A percentile compares a stretch with the other conserved stretches of the same genome.
Conservation (phyloP, 1,284 basidiomycete genomes). For the Phylloporus sp. region DNA sequence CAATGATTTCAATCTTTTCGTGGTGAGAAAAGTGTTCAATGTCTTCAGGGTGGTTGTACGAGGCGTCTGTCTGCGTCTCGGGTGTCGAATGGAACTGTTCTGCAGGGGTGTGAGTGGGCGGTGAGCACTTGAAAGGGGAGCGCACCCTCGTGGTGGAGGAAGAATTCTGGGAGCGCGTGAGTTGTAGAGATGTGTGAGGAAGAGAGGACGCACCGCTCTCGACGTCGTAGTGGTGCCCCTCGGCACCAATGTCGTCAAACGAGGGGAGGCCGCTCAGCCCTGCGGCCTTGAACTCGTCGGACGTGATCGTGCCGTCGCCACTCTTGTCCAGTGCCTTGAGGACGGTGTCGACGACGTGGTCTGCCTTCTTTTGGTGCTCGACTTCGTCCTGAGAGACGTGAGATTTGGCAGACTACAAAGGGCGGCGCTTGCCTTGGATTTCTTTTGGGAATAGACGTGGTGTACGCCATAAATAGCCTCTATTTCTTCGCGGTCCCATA, state of each 20-base stretch:
- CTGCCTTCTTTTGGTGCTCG: constrained; percentile 86
- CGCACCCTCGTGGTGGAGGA: constrained; percentile 91
- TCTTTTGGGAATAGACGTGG: constrained; percentile 90
- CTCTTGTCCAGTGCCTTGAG: constrained; percentile 81
- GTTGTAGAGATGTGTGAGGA: neutral
- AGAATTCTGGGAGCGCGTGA: constrained; percentile 67
- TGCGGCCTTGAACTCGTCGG: constrained; percentile 82
- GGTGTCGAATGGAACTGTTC: constrained; percentile 94
- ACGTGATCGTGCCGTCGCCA: constrained; percentile 79
- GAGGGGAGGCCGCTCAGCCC: constrained; percentile 85
- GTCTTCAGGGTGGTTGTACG: constrained; percentile 94
- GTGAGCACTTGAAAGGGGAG: neutral
- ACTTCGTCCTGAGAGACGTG: constrained; percentile 66
- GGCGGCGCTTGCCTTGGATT: constrained; percentile 64
- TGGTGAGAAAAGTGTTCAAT: constrained; percentile 89
- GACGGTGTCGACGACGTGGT: constrained; percentile 81
- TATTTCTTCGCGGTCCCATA: constrained; percentile 84
- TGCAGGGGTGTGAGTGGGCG: constrained; percentile 32
- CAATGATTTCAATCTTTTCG: constrained; percentile 85
- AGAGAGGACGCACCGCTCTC: constrained; percentile 70
- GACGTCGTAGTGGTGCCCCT: constrained; percentile 92
- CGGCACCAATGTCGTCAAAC: constrained; percentile 88
- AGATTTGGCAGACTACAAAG: neutral
- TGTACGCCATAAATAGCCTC: constrained; percentile 95
- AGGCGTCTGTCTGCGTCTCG: constrained; percentile 95